Conservation (phyloP, 1,284 basidiomycete species). For the Boletellus sp. region DNA sequence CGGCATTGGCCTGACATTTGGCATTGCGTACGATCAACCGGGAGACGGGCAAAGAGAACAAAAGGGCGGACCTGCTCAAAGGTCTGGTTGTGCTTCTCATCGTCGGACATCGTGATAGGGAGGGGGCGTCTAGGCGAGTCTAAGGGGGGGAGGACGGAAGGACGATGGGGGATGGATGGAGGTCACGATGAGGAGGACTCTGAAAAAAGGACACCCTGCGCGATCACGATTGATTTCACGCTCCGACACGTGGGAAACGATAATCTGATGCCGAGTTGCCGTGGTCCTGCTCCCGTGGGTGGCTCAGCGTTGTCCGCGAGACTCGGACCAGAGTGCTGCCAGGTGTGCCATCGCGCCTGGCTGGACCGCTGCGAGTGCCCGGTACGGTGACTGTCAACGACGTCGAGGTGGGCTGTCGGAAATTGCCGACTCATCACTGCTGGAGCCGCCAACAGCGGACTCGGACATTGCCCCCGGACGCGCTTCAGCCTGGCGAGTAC, state of each 20-base stretch:
- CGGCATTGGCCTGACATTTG: conserved; percentile 58
- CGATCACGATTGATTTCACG: conserved; percentile 34
- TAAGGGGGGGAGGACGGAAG: conserved; percentile 19
- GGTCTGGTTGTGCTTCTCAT: conserved; percentile 90
- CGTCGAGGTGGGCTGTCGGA: conserved; percentile 7
- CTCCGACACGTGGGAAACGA: conserved; percentile 34
- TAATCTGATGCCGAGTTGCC: conserved; percentile 10
- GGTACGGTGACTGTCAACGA: too few species aligned
- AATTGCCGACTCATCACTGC: conserved; percentile 19
- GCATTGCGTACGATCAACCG: conserved; percentile 20
- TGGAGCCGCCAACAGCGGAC: conserved; percentile 2
- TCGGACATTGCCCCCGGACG: neutral
- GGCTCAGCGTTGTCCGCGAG: too few species aligned
- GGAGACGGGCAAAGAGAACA: conserved; percentile 14
- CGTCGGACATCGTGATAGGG: conserved; percentile 71
- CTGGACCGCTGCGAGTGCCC: too few species aligned
- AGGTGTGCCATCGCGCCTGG: too few species aligned
- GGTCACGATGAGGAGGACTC: conserved; percentile 19
- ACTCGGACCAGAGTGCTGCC: too few species aligned
- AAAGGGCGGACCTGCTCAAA: conserved; percentile 68
- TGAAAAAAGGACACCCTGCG: conserved; percentile 28
- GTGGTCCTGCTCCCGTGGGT: neutral
- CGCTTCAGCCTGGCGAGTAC: conserved; percentile 14
- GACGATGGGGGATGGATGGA: conserved; percentile 21
- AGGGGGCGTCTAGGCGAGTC: conserved; percentile 21